Base-by-base conservation (phyloP, 2,329 filamentous ascomycete genomes). In the Venturia nashicola region DNA sequence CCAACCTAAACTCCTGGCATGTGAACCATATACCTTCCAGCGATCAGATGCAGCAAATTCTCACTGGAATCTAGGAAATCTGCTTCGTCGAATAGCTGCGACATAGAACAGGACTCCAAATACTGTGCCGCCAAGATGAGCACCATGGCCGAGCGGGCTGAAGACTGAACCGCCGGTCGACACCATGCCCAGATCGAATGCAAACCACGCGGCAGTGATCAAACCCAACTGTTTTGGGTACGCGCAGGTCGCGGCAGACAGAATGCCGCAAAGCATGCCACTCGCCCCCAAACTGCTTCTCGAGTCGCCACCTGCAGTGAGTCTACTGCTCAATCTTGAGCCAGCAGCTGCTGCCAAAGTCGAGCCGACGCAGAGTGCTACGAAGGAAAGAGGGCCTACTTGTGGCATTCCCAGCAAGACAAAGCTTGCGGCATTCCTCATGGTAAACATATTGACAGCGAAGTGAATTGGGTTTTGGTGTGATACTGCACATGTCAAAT, bases 51-150 rank as follows among this genome's bases (percentile, higher is more conserved):
- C 46, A 27, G 9, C 9, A 51, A 5, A 2, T 5, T 27, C 14
- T 20, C 20, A 51, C 9, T 5, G 14, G 9, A 23, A 5, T 11
- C 12, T 23, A 27, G 20, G 20, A 14, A 51, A 27, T 36, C 16
- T 57, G 32, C 27, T 14, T 14, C 51, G 51, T 36, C 51, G 51
- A 18, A 34, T 36, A n/a, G 32, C 27, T n/a, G 11, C 32, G 7
- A 71, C 18, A 61, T 74, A 75, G 64, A 70, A 75, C 9, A 67
- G 39, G 0, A 64, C 61, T 0, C 78, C 78, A 67, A 76, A 79
- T 0, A 70, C 70, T 23, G 72, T 62, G 0, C 78, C 78, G 5
- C 78, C 78, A 16, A 80, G 63, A 72, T 80, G 78, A 8, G 76
- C 78, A 20, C 73, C 70, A 70, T 80, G 78, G 5, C 69, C 77